Conservation (phyloP, 768 basidiomycete genomes). For the Russula sp. region DNA sequence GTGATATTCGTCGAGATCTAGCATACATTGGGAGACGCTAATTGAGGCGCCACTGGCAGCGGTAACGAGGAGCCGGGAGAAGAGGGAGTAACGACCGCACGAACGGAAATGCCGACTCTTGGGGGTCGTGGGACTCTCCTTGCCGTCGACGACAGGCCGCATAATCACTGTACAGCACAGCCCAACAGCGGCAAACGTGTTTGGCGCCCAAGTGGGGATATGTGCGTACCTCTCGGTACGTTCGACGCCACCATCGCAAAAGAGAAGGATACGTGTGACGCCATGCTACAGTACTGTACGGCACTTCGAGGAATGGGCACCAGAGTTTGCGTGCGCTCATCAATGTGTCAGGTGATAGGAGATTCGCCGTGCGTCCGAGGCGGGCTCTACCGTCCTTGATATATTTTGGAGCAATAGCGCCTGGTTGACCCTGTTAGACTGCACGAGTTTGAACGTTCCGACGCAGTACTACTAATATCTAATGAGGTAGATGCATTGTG, state of each 20-base stretch:
- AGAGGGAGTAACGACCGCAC: not conserved
- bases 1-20: constrained; percentile 23
- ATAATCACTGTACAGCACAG: constrained; percentile 39
- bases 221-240: not conserved
- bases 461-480: not conserved
- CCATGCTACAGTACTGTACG: not conserved
- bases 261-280: not conserved
- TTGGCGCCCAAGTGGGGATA: not conserved
- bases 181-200: constrained; percentile 35
- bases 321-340: constrained; percentile 19
- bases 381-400: constrained; percentile 25
- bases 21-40: constrained; percentile 29
- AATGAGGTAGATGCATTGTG: not conserved
- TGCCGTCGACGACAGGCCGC: constrained; percentile 32
- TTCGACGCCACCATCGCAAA: not conserved
- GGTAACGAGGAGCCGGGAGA: too few relatives aligned
- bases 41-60: not conserved
- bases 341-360: constrained; percentile 15
- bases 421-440: too few relatives aligned
- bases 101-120: constrained; percentile 4
- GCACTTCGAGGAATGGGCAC: constrained; percentile 14
- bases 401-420: too few relatives aligned
- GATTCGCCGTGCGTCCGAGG: constrained; percentile 26
- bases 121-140: constrained; percentile 37
- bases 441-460: too few relatives aligned